A percentile compares a stretch with the other conserved stretches of the same genome.
Conservation (phyloP, 1,284 basidiomycete species). For the Psilocybe mexicana region DNA sequence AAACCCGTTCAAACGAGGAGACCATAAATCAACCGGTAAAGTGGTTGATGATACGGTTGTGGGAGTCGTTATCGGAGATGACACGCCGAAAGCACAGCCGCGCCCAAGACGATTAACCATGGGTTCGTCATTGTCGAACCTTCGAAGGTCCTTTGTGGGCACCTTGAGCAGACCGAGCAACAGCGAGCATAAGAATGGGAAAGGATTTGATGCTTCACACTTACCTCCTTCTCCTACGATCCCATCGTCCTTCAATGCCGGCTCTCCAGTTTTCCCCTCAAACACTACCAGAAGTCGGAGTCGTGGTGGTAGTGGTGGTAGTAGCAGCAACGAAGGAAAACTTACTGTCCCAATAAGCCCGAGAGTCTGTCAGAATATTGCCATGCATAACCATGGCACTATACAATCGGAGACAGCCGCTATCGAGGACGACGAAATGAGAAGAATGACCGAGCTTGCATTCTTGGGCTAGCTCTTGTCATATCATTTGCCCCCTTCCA, state of each 20-base stretch:
- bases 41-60: not conserved
- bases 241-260: not conserved
- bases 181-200: not conserved
- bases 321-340: not conserved
- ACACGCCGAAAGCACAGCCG: not conserved
- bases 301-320: not conserved
- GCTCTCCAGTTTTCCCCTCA: no score
- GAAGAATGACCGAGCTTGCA: conserved; percentile 1
- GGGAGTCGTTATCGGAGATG: not conserved
- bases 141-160: not conserved
- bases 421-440: not conserved
- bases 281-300: not conserved
- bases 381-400: not conserved
- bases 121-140: not conserved
- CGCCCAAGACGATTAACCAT: not conserved
- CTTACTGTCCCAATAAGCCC: not conserved
- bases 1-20: not conserved
- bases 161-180: not conserved
- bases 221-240: not conserved
- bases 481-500: not conserved
- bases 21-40: not conserved
- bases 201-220: not conserved
- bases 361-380: not conserved
- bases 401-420: not conserved
- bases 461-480: not conserved